Conservation (phyloP, 306 rosid genomes). For the Senna tora region DNA sequence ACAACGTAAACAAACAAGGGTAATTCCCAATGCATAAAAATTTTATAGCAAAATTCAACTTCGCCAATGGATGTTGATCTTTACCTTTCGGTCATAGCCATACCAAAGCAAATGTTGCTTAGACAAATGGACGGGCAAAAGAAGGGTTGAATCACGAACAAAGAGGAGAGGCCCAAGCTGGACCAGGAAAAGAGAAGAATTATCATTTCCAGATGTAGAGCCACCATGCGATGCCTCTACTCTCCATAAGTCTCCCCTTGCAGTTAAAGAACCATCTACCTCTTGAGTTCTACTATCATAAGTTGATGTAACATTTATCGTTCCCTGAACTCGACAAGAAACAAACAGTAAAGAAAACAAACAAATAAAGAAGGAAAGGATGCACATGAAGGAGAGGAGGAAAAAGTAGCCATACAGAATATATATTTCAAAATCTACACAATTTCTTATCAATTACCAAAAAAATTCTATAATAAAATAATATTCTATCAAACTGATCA, state of each 20-base stretch:
- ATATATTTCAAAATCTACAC: constrained; percentile 31
- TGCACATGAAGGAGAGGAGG: background rate
- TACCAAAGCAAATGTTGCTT: constrained; percentile 98
- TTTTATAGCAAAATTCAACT: constrained; percentile 3
- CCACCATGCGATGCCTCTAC: constrained; percentile 87
- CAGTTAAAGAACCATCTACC: constrained; percentile 81
- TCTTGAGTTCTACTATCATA: constrained; percentile 89
- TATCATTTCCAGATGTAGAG: constrained; percentile 75
- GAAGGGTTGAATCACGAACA: constrained; percentile 93
- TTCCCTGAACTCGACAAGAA: constrained; percentile 55
- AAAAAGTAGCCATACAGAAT: constrained; percentile 5
- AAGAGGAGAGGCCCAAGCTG: constrained; percentile 97
- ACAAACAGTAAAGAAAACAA: constrained; percentile 28
- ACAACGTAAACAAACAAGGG: background rate
- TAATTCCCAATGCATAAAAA: background rate
- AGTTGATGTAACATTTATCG: constrained; percentile 71
- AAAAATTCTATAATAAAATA: background rate
- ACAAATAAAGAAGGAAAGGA: constrained; percentile 9
- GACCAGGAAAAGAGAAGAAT: constrained; percentile 83
- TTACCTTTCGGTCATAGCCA: constrained; percentile 97
- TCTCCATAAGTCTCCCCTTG: constrained; percentile 98
- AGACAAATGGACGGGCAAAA: constrained; percentile 91
- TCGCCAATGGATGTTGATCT: constrained; percentile 31
- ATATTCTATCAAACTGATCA: background rate
- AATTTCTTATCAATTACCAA: background rate